Conservation (phyloP, 176 grass and related monocot genomes). For the Juncus inflexus region DNA sequence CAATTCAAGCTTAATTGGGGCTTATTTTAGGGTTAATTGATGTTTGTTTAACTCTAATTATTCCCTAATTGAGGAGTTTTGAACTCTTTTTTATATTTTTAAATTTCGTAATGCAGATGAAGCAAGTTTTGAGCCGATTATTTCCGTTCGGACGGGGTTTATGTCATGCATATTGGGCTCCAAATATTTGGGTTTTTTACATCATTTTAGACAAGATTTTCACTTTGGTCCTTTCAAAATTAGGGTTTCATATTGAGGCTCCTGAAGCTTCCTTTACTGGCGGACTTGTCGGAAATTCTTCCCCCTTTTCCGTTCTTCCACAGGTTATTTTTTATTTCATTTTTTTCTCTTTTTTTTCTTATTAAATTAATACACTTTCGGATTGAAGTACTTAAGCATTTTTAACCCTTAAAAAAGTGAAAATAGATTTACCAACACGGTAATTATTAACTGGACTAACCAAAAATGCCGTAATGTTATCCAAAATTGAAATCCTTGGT, state of each 20-base stretch:
- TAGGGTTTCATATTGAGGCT: slow-evolving; percentile 57
- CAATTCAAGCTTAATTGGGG: not conserved
- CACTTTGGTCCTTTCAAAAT: slow-evolving; percentile 58
- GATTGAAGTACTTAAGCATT: too few relatives aligned
- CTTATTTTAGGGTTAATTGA: too few relatives aligned
- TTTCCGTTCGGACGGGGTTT: slow-evolving; percentile 96
- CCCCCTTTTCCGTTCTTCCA: slow-evolving; percentile 79
- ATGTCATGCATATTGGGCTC: slow-evolving; percentile 94
- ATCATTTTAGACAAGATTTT: slow-evolving; percentile 83
- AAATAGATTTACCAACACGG: too few relatives aligned
- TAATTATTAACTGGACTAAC: too few relatives aligned
- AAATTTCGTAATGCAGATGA: too few relatives aligned
- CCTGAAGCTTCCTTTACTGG: slow-evolving; percentile 88
- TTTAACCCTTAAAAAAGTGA: too few relatives aligned
- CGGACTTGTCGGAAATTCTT: slow-evolving; percentile 76
- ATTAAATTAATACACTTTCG: too few relatives aligned
- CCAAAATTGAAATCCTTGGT: too few relatives aligned
- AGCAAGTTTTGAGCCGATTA: slow-evolving; percentile 61
- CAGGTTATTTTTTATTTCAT: slow-evolving; percentile 70
- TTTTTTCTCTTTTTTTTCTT: too few relatives aligned
- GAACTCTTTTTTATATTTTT: too few relatives aligned
- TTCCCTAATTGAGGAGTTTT: not conserved
- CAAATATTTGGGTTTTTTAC: slow-evolving; percentile 96
- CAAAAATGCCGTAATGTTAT: too few relatives aligned
- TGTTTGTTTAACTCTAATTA: not conserved